phyloP scores from a whole-genome alignment of 2,329 filamentous ascomycete species.

The Ophiocordyceps sinensis region DNA sequence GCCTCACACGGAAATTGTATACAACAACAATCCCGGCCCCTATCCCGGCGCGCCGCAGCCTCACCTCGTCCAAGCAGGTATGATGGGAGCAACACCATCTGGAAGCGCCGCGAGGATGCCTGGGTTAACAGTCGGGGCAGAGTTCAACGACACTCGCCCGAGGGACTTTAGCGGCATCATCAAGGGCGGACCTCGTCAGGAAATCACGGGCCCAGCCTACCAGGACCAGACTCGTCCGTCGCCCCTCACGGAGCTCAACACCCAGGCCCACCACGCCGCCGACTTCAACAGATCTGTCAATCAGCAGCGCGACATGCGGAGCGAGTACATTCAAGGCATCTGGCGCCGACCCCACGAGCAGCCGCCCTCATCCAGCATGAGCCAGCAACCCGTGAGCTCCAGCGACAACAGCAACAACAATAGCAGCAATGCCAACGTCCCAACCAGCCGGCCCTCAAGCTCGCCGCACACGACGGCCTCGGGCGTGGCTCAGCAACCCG shows the following conservation, averaged over 20 bases:
- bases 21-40: constrained; percentile 56
- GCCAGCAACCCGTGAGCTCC: constrained; percentile 30
- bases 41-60: constrained; percentile 54
- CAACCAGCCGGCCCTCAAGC: constrained; percentile 38
- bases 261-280: constrained; percentile 75
- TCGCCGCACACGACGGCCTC: constrained; percentile 43
- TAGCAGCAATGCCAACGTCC: constrained; percentile 20
- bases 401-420: constrained; percentile 18
- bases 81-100: constrained; percentile 44
- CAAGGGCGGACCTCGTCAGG: constrained; percentile 70
- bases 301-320: constrained; percentile 64
- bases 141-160: constrained; percentile 61
- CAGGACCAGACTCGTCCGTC: constrained; percentile 73
- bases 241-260: constrained; percentile 63
- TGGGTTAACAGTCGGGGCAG: constrained; percentile 70
- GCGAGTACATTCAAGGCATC: constrained; percentile 63
- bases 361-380: constrained; percentile 33
- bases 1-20: constrained; percentile 75
- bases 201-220: constrained; percentile 76
- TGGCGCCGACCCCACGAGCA: constrained; percentile 78
- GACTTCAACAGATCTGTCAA: constrained; percentile 82
- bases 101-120: constrained; percentile 60
- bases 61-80: constrained; percentile 56
- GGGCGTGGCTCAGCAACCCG: constrained; percentile 39
- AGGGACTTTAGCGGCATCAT: constrained; percentile 71